Base-by-base conservation (phyloP, 2,329 filamentous ascomycete species). In the Rutstroemia sydowiana region DNA sequence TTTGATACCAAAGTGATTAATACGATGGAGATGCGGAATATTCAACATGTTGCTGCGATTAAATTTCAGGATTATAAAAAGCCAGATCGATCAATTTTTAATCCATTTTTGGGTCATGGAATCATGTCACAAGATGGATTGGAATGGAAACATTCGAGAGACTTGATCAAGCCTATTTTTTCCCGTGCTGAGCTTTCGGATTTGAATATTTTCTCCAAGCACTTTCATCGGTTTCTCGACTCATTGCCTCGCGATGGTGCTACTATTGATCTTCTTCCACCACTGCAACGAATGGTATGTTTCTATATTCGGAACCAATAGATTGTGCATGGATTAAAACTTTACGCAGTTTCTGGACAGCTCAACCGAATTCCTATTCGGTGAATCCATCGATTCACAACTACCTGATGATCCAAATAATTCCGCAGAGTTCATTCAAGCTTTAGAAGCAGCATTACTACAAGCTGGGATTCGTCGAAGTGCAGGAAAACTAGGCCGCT, bases 71-170 rank as follows among this genome's bases (percentile, higher is more conserved):
- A 49, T 14, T 49, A 28, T 49, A 70, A 77, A 53, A 73, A 73
- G 0, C 57, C 65, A 1, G 56, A 57, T 26, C 75, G 75, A 54
- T 70, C 73, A 51, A 55, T 66, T 2, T 60, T 67, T 9, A 61
- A 66, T 1, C 47, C 47, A 14, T 42, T 50, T 11, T 28, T 44
- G 13, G 47, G 39, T 9, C 37, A 13, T 8, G 34, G 47, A 13
- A 31, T 53, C 13, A 45, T 53, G n/a, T 31, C 45, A 21, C n/a
- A n/a, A n/a, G 51, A 53, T 21, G 46, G 51, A 3, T 10, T 23
- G 28, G 20, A 13, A 6, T 53, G 51, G 51, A 50, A 45, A 18
- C 23, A 39, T 6, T 44, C 51, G n/a, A 37, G 51, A 21, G 42
- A 39, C 11, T 18, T 50, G 6, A 40, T 39, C 4, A 53, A 44